Conservation (phyloP, 2,329 filamentous ascomycete genomes). For the Penicillium capsulatum region DNA sequence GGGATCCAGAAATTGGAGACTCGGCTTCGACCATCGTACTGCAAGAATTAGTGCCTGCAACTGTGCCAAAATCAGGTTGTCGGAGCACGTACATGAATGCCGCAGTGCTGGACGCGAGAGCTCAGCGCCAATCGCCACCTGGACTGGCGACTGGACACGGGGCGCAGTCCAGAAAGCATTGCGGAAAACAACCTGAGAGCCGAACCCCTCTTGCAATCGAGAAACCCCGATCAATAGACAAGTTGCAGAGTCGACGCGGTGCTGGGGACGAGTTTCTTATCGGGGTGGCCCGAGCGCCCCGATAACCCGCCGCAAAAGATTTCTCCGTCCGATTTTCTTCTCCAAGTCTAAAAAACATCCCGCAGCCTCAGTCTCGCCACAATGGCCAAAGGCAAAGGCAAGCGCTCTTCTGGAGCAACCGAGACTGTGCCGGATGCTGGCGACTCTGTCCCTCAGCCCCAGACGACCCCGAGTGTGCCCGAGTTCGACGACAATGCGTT, state of each 20-base stretch:
- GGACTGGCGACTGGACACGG: slow-evolving; percentile 22
- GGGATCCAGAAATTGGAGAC: slow-evolving; percentile 77
- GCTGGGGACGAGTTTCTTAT: slow-evolving; percentile 19
- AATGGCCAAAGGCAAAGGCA: slow-evolving; percentile 41
- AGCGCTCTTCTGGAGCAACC: slow-evolving; percentile 29
- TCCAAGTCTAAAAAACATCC: slow-evolving; percentile 15
- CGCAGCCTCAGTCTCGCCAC: slow-evolving; percentile 13
- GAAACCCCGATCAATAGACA: no score
- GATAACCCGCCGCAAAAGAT: slow-evolving; percentile 27
- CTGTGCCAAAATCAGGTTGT: slow-evolving; percentile 2
- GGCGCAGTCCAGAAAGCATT: slow-evolving; percentile 28
- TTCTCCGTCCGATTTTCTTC: slow-evolving; percentile 25
- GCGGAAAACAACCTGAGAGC: slow-evolving; percentile 8
- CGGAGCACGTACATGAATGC: slow-evolving; percentile 36
- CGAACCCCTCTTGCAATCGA: no score
- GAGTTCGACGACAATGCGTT: slow-evolving; percentile 39
- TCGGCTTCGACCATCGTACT: slow-evolving; percentile 56
- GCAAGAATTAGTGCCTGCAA: slow-evolving; percentile 10
- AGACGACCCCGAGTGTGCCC: slow-evolving; percentile 26
- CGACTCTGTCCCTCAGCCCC: slow-evolving; percentile 17
- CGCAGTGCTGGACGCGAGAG: slow-evolving; percentile 28
- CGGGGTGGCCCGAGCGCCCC: slow-evolving; percentile 23
- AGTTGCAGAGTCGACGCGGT: slow-evolving; percentile 12
- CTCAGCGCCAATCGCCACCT: slow-evolving; percentile 11
- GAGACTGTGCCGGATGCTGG: slow-evolving; percentile 13